Evolutionary conservation across 2,329 filamentous ascomycete genomes (phyloP).

Genomic region (Pyricularia grisea): DNA sequence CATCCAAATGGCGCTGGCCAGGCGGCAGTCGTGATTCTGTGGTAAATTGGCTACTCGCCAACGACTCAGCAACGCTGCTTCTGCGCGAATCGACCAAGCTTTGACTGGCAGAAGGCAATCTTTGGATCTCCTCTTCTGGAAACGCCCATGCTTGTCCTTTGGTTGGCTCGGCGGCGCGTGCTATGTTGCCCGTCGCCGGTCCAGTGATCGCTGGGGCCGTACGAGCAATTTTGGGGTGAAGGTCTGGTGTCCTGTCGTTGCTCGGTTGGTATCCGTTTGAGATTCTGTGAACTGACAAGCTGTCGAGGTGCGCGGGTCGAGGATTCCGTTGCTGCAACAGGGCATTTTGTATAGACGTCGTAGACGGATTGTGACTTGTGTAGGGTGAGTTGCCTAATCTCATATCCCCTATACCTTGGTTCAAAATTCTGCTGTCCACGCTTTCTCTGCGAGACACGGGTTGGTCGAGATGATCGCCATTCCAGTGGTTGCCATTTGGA

Average conservation of each 20-base stretch:
- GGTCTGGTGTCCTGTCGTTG: constrained; percentile 46
- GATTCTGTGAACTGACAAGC: constrained; percentile 46
- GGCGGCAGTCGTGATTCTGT: constrained; percentile 62
- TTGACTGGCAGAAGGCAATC: constrained; percentile 34
- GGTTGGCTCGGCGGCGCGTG: constrained; percentile 65
- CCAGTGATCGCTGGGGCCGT: constrained; percentile 71
- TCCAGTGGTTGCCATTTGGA: constrained; percentile 17
- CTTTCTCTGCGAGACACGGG: constrained; percentile 61
- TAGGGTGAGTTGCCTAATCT: constrained; percentile 63
- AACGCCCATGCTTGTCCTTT: constrained; percentile 82
- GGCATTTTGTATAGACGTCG: constrained; percentile 63
- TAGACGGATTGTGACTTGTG: constrained; percentile 67
- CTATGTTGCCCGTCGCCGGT: constrained; percentile 54
- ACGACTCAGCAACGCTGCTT: constrained; percentile 67
- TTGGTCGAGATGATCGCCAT: constrained; percentile 19
- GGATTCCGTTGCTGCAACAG: constrained; percentile 59
- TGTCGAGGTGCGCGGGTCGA: constrained; percentile 36
- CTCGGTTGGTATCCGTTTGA: constrained; percentile 57
- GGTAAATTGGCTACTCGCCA: constrained; percentile 73
- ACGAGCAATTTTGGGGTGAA: constrained; percentile 41
- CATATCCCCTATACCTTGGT: constrained; percentile 61
- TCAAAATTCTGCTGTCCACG: constrained; percentile 65
- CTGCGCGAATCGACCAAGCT: constrained; percentile 56
- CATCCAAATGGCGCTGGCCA: constrained; percentile 65
- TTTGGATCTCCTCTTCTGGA: constrained; percentile 59